Percentiles rank a stretch among this genome's conserved stretches.
Evolutionary conservation across 2,329 filamentous ascomycete genomes (phyloP).

Genomic region (Hypocrella siamensis): DNA sequence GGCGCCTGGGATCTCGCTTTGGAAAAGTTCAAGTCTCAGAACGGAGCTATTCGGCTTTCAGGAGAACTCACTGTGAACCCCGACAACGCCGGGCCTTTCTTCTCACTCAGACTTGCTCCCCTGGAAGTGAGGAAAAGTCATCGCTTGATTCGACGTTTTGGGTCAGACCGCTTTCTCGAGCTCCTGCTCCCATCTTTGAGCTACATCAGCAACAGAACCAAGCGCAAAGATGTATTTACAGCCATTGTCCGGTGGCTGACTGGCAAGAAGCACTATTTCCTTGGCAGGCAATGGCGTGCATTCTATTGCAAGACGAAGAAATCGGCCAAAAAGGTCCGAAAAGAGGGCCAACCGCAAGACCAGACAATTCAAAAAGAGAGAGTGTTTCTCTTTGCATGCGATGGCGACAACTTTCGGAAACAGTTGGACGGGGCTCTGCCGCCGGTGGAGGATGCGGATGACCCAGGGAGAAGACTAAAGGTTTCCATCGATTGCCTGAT

Average conservation of each 20-base stretch:
- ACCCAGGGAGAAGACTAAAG: slow-evolving; percentile 11
- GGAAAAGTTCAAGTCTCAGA: slow-evolving; percentile 15
- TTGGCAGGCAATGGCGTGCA: slow-evolving; percentile 29
- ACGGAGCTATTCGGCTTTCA: slow-evolving; percentile 25
- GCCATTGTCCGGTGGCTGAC: slow-evolving; percentile 15
- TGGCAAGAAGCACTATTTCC: slow-evolving; percentile 20
- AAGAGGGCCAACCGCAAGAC: neutral
- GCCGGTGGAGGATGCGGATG: slow-evolving; percentile 9
- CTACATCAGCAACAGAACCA: slow-evolving; percentile 10
- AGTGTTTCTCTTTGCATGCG: slow-evolving; percentile 38
- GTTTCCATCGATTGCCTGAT: slow-evolving; percentile 27
- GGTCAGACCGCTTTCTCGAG: slow-evolving; percentile 42
- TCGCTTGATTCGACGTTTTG: slow-evolving; percentile 38
- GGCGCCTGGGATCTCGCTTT: slow-evolving; percentile 31
- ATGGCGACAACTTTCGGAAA: slow-evolving; percentile 26
- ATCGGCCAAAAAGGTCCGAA: slow-evolving; percentile 14
- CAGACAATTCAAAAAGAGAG: slow-evolving; percentile 10
- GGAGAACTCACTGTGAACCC: slow-evolving; percentile 23
- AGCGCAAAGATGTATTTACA: slow-evolving; percentile 16
- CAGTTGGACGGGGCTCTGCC: slow-evolving; percentile 6
- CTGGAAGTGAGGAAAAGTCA: slow-evolving; percentile 32
- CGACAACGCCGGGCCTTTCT: slow-evolving; percentile 21
- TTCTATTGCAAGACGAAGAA: slow-evolving; percentile 28
- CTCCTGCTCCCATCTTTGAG: slow-evolving; percentile 31
- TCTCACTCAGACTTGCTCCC: slow-evolving; percentile 30